phyloP scores from a whole-genome alignment of 2,329 filamentous ascomycete genomes.

The Fusarium scirpi region DNA sequence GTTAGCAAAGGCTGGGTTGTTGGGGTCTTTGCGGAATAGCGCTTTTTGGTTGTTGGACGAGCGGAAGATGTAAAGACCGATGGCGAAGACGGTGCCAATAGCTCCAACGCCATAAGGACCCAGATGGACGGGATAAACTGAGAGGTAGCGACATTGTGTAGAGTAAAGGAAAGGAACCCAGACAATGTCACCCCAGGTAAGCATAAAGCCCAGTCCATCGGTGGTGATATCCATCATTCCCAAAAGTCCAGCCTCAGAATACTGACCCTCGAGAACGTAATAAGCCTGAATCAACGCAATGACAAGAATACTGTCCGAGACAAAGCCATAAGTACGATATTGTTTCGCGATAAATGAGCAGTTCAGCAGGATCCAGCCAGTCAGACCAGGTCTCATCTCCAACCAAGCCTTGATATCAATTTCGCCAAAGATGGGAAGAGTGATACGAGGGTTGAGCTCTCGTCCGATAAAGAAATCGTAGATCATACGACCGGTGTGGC shows the following conservation, averaged over 20 bases:
- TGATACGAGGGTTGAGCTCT: conserved; percentile 88
- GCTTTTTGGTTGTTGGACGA: conserved; percentile 92
- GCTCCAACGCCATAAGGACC: conserved; percentile 71
- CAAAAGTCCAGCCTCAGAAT: conserved; percentile 85
- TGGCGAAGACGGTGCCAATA: conserved; percentile 72
- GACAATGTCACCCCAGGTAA: conserved; percentile 87
- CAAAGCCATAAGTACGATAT: conserved; percentile 81
- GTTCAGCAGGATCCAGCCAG: conserved; percentile 87
- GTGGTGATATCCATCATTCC: conserved; percentile 92
- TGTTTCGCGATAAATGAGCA: conserved; percentile 86
- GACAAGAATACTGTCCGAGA: conserved; percentile 86
- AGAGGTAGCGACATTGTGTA: conserved; percentile 83
- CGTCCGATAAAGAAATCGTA: conserved; percentile 98
- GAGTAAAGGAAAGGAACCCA: conserved; percentile 93
- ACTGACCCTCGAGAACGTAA: conserved; percentile 85
- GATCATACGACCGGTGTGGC: conserved; percentile 81
- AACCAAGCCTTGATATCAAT: conserved; percentile 90
- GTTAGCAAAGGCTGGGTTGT: conserved; percentile 79
- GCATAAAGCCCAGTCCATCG: conserved; percentile 94
- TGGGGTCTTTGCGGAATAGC: conserved; percentile 86
- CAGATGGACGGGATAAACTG: conserved; percentile 80
- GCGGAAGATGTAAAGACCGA: conserved; percentile 89
- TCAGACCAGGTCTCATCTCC: conserved; percentile 86
- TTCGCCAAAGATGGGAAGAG: conserved; percentile 80
- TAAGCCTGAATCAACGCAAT: conserved; percentile 79